These are phyloP conservation scores for Cladorrhinum sp. DNA, from an alignment of 2,329 filamentous ascomycete species.

Conservation along the genomic window DNA sequence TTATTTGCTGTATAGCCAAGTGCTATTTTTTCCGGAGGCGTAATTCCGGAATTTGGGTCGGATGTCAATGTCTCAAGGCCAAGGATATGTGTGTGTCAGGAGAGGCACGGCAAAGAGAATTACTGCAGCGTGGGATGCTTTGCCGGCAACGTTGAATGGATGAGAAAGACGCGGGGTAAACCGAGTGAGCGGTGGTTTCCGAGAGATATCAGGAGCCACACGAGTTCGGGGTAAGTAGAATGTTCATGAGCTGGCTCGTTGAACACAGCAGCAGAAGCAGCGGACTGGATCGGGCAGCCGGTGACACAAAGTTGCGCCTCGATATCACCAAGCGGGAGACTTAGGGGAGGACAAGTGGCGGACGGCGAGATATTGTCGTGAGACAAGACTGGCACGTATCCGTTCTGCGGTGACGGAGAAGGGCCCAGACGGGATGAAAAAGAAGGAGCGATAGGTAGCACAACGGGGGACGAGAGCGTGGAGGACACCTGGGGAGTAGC, in stretches of 20 bases:
- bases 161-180: not conserved
- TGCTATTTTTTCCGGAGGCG: not conserved
- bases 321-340: slow-evolving; percentile 9
- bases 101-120: not conserved
- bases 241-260: slow-evolving; percentile 10
- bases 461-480: not conserved
- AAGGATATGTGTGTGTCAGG: not conserved
- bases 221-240: slow-evolving; percentile 1
- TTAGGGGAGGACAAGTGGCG: slow-evolving; percentile 7
- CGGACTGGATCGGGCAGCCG: not conserved
- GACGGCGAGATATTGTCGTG: slow-evolving; percentile 20
- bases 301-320: slow-evolving; percentile 6
- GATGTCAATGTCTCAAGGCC: not conserved
- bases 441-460: not conserved
- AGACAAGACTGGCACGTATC: slow-evolving; percentile 18
- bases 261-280: slow-evolving; percentile 7
- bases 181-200: slow-evolving; percentile 1
- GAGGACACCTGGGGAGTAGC: not conserved
- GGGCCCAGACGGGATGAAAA: not conserved
- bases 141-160: not conserved
- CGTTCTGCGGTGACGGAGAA: slow-evolving; percentile 9
- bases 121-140: not conserved
- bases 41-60: not conserved
- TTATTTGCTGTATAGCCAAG: not conserved
- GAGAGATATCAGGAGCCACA: slow-evolving; percentile 10